These are phyloP conservation scores for Lablab purpureus DNA, from an alignment of 306 rosid species.

Conservation along the genomic window DNA sequence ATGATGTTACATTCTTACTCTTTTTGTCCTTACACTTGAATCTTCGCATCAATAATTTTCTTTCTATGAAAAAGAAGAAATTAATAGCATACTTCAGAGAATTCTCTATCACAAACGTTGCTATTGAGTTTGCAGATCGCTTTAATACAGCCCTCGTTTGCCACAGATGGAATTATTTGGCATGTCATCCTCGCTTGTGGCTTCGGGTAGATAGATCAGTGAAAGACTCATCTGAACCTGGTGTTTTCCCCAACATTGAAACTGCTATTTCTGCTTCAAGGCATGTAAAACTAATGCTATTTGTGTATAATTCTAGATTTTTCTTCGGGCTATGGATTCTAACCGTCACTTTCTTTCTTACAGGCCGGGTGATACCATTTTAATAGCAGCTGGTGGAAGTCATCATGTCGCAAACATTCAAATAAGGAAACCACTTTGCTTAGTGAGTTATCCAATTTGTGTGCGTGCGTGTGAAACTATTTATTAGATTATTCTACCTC, in stretches of 20 bases:
- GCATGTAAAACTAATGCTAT: conserved; percentile 48
- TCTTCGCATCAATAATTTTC: background rate
- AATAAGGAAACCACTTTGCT: conserved; percentile 86
- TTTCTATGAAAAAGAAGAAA: background rate
- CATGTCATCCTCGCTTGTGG: conserved; percentile 97
- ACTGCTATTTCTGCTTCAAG: conserved; percentile 89
- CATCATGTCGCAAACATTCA: conserved; percentile 84
- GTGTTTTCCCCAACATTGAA: conserved; percentile 86
- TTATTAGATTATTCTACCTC: conserved; percentile 13
- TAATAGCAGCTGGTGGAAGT: conserved; percentile 87
- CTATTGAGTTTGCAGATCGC: conserved; percentile 99
- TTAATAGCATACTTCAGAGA: conserved; percentile 34
- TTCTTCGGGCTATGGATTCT: conserved; percentile 13
- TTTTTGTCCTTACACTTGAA: background rate
- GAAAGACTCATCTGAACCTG: conserved; percentile 71
- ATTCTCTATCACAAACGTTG: conserved; percentile 62
- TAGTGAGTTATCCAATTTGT: conserved; percentile 63
- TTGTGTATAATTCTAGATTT: background rate
- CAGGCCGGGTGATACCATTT: conserved; percentile 97
- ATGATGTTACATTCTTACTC: background rate
- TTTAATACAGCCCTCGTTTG: conserved; percentile 99
- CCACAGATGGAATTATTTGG: conserved; percentile 98
- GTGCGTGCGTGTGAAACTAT: background rate
- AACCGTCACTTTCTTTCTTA: conserved; percentile 34
- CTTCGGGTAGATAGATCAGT: conserved; percentile 88